Evolutionary conservation across 768 basidiomycete species (phyloP).

Genomic region (Exidia glandulosa): DNA sequence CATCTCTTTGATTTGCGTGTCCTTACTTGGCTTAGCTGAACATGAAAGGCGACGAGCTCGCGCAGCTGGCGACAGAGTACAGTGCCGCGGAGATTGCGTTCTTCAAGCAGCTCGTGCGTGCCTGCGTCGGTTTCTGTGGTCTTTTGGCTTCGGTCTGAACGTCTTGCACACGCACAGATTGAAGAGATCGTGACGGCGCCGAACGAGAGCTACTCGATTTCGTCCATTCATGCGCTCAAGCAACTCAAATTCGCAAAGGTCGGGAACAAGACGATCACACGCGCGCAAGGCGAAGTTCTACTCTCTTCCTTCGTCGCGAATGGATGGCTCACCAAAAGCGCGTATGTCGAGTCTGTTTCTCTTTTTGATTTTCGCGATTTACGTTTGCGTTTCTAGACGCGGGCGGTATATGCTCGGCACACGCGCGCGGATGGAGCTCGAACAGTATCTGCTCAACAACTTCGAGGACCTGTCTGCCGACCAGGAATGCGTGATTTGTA

Average conservation of each 20-base stretch:
- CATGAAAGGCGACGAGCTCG: slow-evolving; percentile 65
- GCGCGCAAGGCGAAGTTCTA: slow-evolving; percentile 62
- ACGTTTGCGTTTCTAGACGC: slow-evolving; percentile 13
- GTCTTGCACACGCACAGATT: slow-evolving; percentile 36
- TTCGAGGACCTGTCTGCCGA: slow-evolving; percentile 36
- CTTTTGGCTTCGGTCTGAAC: neutral
- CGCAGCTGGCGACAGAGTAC: slow-evolving; percentile 80
- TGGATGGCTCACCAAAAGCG: slow-evolving; percentile 69
- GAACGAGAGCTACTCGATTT: slow-evolving; percentile 60
- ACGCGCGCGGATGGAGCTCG: slow-evolving; percentile 64
- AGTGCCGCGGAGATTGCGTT: slow-evolving; percentile 66
- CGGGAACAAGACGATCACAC: slow-evolving; percentile 35
- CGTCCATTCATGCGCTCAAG: slow-evolving; percentile 65
- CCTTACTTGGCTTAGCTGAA: slow-evolving; percentile 46
- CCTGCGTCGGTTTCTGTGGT: neutral
- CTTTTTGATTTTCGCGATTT: neutral
- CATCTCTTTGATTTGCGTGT: neutral
- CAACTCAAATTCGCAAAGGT: slow-evolving; percentile 45
- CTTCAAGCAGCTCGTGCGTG: slow-evolving; percentile 70
- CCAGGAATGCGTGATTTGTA: slow-evolving; percentile 14
- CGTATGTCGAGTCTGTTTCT: slow-evolving; percentile 31
- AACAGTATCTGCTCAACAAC: slow-evolving; percentile 58
- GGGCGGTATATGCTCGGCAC: slow-evolving; percentile 69
- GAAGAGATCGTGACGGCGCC: slow-evolving; percentile 82
- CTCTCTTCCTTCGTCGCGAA: slow-evolving; percentile 75